Base-by-base conservation (phyloP, 768 basidiomycete genomes). In the Pleurotus citrinopileatus region DNA sequence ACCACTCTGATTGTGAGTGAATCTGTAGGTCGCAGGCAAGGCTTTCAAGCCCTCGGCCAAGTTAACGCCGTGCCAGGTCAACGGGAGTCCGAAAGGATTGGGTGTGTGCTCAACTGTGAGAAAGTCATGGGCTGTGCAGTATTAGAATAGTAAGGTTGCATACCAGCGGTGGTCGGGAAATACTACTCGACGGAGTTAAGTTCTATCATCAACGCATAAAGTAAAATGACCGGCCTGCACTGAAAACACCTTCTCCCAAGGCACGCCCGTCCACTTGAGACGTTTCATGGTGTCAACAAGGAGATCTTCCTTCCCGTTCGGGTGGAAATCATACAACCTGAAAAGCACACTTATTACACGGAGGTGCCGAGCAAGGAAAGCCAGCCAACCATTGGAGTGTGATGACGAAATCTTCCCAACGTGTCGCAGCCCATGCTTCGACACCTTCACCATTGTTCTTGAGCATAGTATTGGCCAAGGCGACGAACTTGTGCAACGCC, bases 321-420 rank as follows among this genome's bases (percentile, higher is more conserved):
- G 78, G 56, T 82, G 72, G 57, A 73, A 69, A 56, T 82, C 81
- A 60, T 80, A 78, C n/a, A 82, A 61, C 80, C 79, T 82, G 25
- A 52, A 20, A 27, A 8, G 52, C 20, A 29, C 46, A 6, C n/a
- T n/a, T 2, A 40, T n/a, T n/a, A n/a, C n/a, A n/a, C n/a, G n/a
- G n/a, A n/a, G n/a, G n/a, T n/a, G n/a, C n/a, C n/a, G n/a, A n/a
- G n/a, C n/a, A n/a, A n/a, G n/a, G n/a, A n/a, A n/a, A n/a, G n/a
- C n/a, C n/a, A n/a, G n/a, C n/a, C n/a, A n/a, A 80, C 81, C 81
- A 83, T 63, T 82, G 79, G 58, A 82, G 58, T 19, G 71, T 65
- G 2, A 82, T 79, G 20, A 82, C 77, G 56, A 81, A 82, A 57
- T 83, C 81, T 60, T 80, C 79, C 80, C 80, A 82, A 23, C 82